These are phyloP conservation scores for Mesembryanthemum crystallinum DNA, from an alignment of 148 eudicot genomes.

Conservation along the genomic window DNA sequence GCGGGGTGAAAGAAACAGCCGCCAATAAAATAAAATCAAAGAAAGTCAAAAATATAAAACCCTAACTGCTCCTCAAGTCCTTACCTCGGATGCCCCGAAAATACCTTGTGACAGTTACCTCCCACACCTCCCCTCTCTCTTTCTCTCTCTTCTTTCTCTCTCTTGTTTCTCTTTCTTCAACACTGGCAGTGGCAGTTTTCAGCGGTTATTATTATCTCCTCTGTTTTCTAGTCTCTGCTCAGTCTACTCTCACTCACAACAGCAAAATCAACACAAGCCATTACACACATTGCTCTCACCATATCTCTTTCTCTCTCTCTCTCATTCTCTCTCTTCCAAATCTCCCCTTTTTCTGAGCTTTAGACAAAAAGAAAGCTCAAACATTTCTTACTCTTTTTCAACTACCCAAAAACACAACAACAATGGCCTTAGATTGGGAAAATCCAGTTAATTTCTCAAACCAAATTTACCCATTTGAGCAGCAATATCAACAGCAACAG, in stretches of 20 bases:
- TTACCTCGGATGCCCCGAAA: conserved; percentile 28
- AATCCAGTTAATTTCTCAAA: conserved; percentile 13
- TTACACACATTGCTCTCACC: neutral
- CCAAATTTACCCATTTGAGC: conserved; percentile 20
- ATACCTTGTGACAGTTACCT: conserved; percentile 22
- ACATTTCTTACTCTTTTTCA: neutral
- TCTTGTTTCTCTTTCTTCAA: neutral
- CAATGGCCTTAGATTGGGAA: conserved; percentile 22
- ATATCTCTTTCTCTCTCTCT: neutral
- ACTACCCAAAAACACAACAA: neutral
- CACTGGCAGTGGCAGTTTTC: conserved; percentile 23
- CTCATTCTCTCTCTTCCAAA: conserved; percentile 16
- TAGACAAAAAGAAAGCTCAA: neutral
- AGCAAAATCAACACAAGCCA: no score
- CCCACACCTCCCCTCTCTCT: neutral
- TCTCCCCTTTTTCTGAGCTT: conserved; percentile 13
- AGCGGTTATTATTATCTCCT: conserved; percentile 18
- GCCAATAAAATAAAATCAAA: conserved; percentile 6
- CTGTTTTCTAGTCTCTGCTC: conserved; percentile 11
- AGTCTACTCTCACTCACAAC: conserved; percentile 2
- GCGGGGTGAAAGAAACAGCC: neutral
- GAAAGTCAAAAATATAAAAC: neutral
- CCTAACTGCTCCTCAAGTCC: conserved; percentile 14
- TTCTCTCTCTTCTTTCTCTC: conserved; percentile 7
- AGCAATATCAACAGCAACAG: neutral